Conservation (phyloP, 2,329 filamentous ascomycete species). For the Chaetoscypha palmicola region DNA sequence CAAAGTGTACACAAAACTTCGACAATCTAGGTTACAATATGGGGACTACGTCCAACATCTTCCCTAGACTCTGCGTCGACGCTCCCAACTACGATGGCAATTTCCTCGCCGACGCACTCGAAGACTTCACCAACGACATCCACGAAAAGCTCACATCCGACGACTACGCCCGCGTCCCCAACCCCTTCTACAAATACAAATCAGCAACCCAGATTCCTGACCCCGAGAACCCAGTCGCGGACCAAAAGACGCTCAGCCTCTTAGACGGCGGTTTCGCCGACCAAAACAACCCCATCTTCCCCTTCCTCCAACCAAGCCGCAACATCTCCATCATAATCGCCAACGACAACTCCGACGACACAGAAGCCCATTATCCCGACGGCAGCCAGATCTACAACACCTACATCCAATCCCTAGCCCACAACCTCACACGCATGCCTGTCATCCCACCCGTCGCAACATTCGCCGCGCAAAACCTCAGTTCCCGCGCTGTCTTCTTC, state of each 20-base stretch:
- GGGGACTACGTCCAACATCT: conserved; percentile 38
- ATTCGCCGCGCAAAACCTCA: conserved; percentile 30
- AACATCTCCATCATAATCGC: conserved; percentile 57
- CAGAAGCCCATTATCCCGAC: conserved; percentile 36
- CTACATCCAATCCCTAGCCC: conserved; percentile 17
- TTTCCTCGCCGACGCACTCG: conserved; percentile 19
- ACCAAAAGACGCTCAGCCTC: conserved; percentile 32
- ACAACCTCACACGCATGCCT: conserved; percentile 35
- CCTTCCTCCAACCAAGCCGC: conserved; percentile 41
- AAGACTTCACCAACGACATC: conserved; percentile 28
- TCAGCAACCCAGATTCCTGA: conserved; percentile 30
- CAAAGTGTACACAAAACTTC: conserved; percentile 39
- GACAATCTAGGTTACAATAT: conserved; percentile 43
- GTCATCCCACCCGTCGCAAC: conserved; percentile 33
- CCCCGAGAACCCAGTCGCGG: conserved; percentile 33
- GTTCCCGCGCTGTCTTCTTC: conserved; percentile 34
- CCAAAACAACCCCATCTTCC: conserved; percentile 42
- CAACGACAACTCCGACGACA: conserved; percentile 58
- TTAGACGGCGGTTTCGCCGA: conserved; percentile 40
- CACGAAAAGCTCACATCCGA: conserved; percentile 29
- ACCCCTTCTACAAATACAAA: conserved; percentile 50
- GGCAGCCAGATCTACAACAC: conserved; percentile 35
- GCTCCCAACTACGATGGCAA: conserved; percentile 11
- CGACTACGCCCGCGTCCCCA: conserved; percentile 45
- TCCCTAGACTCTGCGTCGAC: conserved; percentile 27